Evolutionary conservation across 257 asterid species (phyloP).

Genomic region (Solanum sparsipilum): DNA sequence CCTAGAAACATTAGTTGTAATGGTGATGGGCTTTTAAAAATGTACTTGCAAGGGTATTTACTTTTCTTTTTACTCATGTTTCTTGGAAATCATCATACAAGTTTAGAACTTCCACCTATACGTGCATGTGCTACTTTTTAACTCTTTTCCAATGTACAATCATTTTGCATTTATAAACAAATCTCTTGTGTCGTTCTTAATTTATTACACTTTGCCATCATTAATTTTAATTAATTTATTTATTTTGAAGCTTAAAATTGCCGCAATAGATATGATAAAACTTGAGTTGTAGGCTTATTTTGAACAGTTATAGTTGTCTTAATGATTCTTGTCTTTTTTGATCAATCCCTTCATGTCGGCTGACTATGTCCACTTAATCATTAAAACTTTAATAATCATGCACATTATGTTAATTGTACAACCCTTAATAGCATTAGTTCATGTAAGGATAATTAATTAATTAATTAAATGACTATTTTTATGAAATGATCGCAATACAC

Average conservation of each 20-base stretch:
- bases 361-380: background rate
- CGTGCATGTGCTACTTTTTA: background rate
- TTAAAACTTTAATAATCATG: background rate
- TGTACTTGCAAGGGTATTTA: background rate
- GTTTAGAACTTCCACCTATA: background rate
- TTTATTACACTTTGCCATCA: background rate
- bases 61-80: background rate
- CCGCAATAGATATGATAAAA: background rate
- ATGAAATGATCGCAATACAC: background rate
- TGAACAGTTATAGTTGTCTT: background rate
- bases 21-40: background rate
- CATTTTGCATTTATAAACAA: background rate
- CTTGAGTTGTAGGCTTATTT: background rate
- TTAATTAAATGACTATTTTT: background rate
- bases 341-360: constrained; percentile 1
- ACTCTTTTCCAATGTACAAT: background rate
- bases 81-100: background rate
- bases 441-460: background rate
- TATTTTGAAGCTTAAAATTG: background rate
- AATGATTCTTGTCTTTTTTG: background rate
- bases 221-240: background rate
- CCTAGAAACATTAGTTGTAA: background rate
- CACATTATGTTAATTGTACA: background rate
- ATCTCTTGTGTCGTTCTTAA: background rate
- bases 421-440: background rate